phyloP scores from a whole-genome alignment of 805 yeast species.

The Metschnikowia shivogae region DNA sequence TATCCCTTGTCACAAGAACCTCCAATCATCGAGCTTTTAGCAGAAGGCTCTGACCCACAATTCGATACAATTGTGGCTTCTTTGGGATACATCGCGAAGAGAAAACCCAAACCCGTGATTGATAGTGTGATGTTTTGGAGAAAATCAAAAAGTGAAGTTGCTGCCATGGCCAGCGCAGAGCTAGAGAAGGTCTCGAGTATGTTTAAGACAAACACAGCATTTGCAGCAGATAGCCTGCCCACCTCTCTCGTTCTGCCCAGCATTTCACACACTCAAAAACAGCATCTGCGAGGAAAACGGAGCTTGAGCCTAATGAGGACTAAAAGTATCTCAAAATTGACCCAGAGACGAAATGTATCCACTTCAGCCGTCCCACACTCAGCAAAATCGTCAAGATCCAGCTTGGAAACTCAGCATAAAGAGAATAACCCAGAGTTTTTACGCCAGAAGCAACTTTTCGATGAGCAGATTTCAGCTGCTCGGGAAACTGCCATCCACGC shows the following conservation, averaged over 20 bases:
- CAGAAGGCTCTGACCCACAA: constrained; percentile 80
- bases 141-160: constrained; percentile 84
- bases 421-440: constrained; percentile 11
- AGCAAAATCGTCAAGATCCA: constrained; percentile 1
- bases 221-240: not conserved
- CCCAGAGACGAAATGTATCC: constrained; percentile 50
- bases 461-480: constrained; percentile 36
- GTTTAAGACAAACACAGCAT: constrained; percentile 23
- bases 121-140: constrained; percentile 99
- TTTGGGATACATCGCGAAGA: constrained; percentile 83
- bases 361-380: constrained; percentile 24
- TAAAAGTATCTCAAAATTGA: constrained; percentile 33
- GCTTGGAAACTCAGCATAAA: constrained; percentile 1
- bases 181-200: constrained; percentile 29
- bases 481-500: constrained; percentile 74
- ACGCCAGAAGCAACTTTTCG: constrained; percentile 25
- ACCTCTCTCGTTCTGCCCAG: not conserved
- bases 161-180: constrained; percentile 44
- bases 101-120: constrained; percentile 91
- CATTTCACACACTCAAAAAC: constrained; percentile 4
- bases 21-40: constrained; percentile 63
- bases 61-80: constrained; percentile 86
- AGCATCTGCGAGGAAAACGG: constrained; percentile 27
- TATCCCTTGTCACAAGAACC: constrained; percentile 70
- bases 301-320: constrained; percentile 39